A percentile compares a stretch with the other conserved stretches of the same genome.
phyloP scores from a whole-genome alignment of 2,329 filamentous ascomycete species.

The Cercospora nicotianae region DNA sequence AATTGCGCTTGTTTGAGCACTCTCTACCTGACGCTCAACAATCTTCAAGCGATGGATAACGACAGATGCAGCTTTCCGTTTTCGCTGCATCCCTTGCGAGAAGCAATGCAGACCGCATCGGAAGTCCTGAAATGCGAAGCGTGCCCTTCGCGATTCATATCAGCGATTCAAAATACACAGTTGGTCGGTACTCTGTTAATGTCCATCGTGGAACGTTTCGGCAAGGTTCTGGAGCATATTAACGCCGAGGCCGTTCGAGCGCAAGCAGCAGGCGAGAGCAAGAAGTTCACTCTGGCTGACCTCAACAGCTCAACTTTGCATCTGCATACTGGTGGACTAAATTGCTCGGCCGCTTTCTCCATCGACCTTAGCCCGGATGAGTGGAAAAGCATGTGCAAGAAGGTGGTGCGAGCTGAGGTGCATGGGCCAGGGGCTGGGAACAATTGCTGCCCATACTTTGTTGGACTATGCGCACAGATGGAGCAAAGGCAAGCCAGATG shows the following conservation, averaged over 20 bases:
- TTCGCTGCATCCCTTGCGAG: conserved; percentile 44
- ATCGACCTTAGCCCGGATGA: conserved; percentile 47
- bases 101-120: conserved; percentile 44
- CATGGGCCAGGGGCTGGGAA: conserved; percentile 38
- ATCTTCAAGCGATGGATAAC: conserved; percentile 42
- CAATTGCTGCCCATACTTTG: conserved; percentile 37
- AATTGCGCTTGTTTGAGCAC: conserved; percentile 48
- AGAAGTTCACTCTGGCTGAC: conserved; percentile 48
- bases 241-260: conserved; percentile 43
- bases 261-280: conserved; percentile 38
- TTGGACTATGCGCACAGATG: conserved; percentile 41
- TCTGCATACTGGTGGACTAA: conserved; percentile 45
- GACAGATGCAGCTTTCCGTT: conserved; percentile 45
- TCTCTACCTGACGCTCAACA: conserved; percentile 48
- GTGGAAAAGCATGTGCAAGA: conserved; percentile 48
- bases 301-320: conserved; percentile 41
- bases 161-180: conserved; percentile 49
- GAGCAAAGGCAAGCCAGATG: conserved; percentile 46
- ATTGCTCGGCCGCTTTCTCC: conserved; percentile 48
- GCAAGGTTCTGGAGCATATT: conserved; percentile 44
- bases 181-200: conserved; percentile 45
- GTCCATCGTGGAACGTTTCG: conserved; percentile 45
- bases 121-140: conserved; percentile 44
- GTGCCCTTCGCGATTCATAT: conserved; percentile 46
- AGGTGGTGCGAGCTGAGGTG: conserved; percentile 48